Conservation (phyloP, 2,329 filamentous ascomycete species). For the Trematosphaeria pertusa region DNA sequence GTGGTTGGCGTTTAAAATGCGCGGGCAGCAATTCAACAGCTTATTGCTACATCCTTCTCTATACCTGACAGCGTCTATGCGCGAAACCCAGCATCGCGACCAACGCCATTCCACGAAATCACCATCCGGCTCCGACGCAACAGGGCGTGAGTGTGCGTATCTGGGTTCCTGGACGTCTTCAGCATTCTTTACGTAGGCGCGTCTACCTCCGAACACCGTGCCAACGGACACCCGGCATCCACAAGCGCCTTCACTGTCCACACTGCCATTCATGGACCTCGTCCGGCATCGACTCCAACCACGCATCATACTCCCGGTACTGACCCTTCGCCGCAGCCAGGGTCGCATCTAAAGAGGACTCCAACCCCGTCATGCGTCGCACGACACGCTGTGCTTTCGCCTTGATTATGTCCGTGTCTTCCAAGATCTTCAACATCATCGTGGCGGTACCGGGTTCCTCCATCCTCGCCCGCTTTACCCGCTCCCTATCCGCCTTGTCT, state of each 20-base stretch:
- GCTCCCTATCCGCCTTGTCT: constrained; percentile 7
- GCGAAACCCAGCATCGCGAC: too few relatives aligned
- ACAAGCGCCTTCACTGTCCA: neutral
- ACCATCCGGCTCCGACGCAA: neutral
- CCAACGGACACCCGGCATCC: too few relatives aligned
- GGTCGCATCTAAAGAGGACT: constrained; percentile 12
- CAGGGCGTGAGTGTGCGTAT: neutral
- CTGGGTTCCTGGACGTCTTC: neutral
- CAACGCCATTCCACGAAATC: neutral
- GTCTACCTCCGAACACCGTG: neutral
- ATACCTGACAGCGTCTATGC: too few relatives aligned
- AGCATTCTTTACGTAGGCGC: neutral
- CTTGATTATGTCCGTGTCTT: constrained; percentile 10
- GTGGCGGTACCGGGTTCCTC: constrained; percentile 15
- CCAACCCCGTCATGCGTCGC: constrained; percentile 9
- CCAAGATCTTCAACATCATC: constrained; percentile 20
- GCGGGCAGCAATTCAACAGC: too few relatives aligned
- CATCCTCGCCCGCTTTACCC: constrained; percentile 12
- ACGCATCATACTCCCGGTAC: constrained; percentile 13
- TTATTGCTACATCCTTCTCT: too few relatives aligned
- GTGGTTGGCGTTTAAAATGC: too few relatives aligned
- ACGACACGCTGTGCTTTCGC: constrained; percentile 12
- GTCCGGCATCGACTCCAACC: neutral
- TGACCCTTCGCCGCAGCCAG: constrained; percentile 11
- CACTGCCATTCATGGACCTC: neutral